Evolutionary conservation across 345 rosid genomes (phyloP).

Genomic region (Garcia nutans): DNA sequence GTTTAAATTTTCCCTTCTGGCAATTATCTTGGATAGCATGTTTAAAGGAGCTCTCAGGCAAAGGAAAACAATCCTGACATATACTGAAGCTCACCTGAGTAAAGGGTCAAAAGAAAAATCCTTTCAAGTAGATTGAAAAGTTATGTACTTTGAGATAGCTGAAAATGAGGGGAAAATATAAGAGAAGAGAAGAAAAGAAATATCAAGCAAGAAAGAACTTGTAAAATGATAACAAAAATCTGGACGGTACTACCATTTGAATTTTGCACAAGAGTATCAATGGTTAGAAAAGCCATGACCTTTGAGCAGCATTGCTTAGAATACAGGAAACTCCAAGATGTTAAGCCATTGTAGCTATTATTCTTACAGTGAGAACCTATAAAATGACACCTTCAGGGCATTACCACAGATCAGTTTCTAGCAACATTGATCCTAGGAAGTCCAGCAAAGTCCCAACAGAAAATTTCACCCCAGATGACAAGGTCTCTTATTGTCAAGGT

Average conservation of each 20-base stretch:
- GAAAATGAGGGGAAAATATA: background rate
- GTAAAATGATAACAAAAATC: background rate
- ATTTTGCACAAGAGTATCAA: background rate
- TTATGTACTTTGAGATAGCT: background rate
- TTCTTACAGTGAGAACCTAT: background rate
- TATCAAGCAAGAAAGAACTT: conserved; percentile 1
- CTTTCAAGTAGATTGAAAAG: background rate
- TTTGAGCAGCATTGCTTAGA: background rate
- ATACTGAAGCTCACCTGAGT: conserved; percentile 52
- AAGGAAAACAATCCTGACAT: conserved; percentile 43
- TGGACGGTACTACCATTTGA: background rate
- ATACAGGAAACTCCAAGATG: background rate
- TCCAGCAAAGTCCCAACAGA: background rate
- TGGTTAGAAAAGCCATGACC: background rate
- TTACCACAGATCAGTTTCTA: background rate
- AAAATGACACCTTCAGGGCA: background rate
- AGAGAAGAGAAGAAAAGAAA: background rate
- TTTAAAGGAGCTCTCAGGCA: conserved; percentile 45
- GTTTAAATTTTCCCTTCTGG: conserved; percentile 43
- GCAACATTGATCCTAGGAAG: background rate
- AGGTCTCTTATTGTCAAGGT: background rate
- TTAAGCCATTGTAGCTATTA: background rate
- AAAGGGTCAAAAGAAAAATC: conserved; percentile 2
- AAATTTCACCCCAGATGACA: background rate
- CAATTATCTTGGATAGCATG: conserved; percentile 42